Percentiles rank a stretch among this genome's conserved stretches.
Conservation (phyloP, 345 rosid genomes). For the Arabidopsis arenosa region DNA sequence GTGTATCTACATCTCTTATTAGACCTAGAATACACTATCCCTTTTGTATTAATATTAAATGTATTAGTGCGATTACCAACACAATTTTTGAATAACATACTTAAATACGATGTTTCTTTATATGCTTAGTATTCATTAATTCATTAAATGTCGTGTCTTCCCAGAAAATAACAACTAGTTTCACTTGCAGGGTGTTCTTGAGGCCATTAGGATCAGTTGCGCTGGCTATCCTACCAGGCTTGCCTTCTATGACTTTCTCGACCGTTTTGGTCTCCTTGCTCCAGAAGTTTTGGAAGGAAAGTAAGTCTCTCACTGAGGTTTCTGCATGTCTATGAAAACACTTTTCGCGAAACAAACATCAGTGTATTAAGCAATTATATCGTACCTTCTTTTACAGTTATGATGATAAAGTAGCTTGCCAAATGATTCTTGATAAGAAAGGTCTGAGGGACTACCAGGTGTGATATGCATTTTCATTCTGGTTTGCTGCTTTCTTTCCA, state of each 20-base stretch:
- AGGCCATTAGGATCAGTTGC: constrained; percentile 99
- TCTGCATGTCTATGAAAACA: constrained; percentile 24
- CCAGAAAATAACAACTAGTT: constrained; percentile 19
- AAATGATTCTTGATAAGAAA: constrained; percentile 87
- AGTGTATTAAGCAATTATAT: constrained; percentile 31
- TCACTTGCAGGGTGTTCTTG: constrained; percentile 70
- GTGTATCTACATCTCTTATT: constrained; percentile 20
- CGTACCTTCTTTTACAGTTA: constrained; percentile 56
- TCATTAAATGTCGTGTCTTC: constrained; percentile 29
- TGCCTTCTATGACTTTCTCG: constrained; percentile 89
- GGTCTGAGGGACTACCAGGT: constrained; percentile 97
- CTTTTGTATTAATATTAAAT: not conserved
- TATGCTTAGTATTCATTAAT: constrained; percentile 22
- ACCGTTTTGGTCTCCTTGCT: constrained; percentile 97
- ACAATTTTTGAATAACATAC: constrained; percentile 21
- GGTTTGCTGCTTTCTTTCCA: constrained; percentile 33
- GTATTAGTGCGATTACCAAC: constrained; percentile 14
- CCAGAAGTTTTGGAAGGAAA: constrained; percentile 91
- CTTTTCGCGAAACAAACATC: constrained; percentile 30
- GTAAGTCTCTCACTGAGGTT: constrained; percentile 51
- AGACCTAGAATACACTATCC: constrained; percentile 13
- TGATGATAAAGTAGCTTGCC: constrained; percentile 86
- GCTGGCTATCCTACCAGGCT: constrained; percentile 99
- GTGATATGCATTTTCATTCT: constrained; percentile 35
- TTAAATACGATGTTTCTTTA: constrained; percentile 14